Evolutionary conservation across 106 monocot species (phyloP).

Genomic region (Gastrodia elata): DNA sequence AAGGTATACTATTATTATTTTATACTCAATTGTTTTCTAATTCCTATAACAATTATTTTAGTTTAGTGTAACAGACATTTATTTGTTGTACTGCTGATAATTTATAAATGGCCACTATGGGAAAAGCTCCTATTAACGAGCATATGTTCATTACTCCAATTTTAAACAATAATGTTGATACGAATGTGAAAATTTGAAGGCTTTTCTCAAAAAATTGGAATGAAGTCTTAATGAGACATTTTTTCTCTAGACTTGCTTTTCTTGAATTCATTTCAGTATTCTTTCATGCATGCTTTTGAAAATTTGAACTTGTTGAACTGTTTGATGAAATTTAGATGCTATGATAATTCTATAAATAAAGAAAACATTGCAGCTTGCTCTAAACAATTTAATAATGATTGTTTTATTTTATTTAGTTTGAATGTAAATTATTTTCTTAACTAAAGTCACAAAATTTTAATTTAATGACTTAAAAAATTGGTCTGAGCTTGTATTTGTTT

Average conservation of each 20-base stretch:
- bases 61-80: not conserved
- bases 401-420: not conserved
- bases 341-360: not conserved
- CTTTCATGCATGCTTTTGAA: not conserved
- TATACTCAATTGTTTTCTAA: not conserved
- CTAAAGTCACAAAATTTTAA: not conserved
- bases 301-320: not conserved
- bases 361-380: not conserved
- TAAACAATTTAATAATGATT: not conserved
- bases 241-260: too few relatives aligned
- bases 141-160: not conserved
- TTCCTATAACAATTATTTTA: not conserved
- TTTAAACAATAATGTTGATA: not conserved
- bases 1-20: slow-evolving; percentile 27
- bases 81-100: not conserved
- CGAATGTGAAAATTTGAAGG: not conserved
- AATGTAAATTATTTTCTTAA: not conserved
- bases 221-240: not conserved
- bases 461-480: not conserved
- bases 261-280: not conserved
- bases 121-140: not conserved
- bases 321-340: not conserved
- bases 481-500: not conserved
- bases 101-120: not conserved
- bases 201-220: not conserved